These are phyloP conservation scores for Sistotremastrum suecicum DNA, from an alignment of 768 basidiomycete genomes.

Conservation along the genomic window DNA sequence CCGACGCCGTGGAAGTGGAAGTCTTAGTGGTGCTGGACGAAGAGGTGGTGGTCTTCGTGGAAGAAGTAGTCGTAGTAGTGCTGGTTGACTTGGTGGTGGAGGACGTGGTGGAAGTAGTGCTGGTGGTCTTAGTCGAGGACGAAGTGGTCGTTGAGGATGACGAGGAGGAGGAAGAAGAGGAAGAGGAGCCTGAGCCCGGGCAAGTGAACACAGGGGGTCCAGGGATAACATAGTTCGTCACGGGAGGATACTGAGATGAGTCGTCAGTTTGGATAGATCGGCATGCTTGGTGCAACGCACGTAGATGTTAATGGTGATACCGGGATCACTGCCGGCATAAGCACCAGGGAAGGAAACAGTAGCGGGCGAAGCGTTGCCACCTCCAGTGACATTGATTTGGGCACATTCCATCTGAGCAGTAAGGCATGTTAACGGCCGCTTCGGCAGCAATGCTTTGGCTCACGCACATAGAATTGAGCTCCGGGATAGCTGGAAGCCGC, in stretches of 20 bases:
- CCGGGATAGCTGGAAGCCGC: slow-evolving; percentile 34
- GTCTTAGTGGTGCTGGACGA: not conserved
- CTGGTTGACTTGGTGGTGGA: not conserved
- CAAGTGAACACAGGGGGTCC: slow-evolving; percentile 16
- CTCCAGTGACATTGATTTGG: slow-evolving; percentile 22
- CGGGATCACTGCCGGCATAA: slow-evolving; percentile 17
- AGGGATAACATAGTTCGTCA: slow-evolving; percentile 12
- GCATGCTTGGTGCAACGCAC: not conserved
- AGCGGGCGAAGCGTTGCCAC: slow-evolving; percentile 20
- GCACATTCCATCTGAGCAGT: slow-evolving; percentile 22
- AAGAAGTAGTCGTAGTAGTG: not conserved
- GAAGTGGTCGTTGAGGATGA: not conserved
- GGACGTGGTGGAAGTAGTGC: not conserved
- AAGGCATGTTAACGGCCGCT: too few relatives aligned
- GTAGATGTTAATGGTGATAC: slow-evolving; percentile 21
- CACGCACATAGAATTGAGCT: slow-evolving; percentile 39
- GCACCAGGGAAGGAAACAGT: slow-evolving; percentile 11
- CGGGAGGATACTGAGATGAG: too few relatives aligned
- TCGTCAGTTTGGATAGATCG: not conserved
- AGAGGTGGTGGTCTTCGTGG: not conserved
- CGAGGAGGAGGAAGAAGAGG: too few relatives aligned
- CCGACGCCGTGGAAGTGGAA: not conserved
- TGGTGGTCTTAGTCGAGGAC: not conserved
- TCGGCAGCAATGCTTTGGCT: too few relatives aligned
- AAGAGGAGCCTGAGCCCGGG: slow-evolving; percentile 4